These are phyloP conservation scores for Oropetium thomaeum DNA, from an alignment of 176 grass and related monocot species.

Conservation along the genomic window DNA sequence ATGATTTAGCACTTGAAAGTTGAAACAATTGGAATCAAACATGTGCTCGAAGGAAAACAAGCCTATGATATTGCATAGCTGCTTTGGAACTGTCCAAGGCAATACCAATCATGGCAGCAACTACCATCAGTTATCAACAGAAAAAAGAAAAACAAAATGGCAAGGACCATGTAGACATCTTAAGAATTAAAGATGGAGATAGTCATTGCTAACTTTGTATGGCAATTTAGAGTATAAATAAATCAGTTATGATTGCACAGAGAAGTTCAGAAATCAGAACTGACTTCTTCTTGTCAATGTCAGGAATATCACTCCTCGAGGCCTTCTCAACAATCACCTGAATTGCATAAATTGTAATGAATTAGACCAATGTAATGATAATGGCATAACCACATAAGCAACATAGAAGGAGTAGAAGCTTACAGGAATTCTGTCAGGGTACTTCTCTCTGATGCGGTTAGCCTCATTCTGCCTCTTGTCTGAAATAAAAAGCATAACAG, in stretches of 20 bases:
- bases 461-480: constrained; percentile 87
- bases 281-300: constrained; percentile 98
- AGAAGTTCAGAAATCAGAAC: constrained; percentile 25
- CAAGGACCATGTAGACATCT: neutral
- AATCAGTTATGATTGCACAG: neutral
- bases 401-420: constrained; percentile 3
- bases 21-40: neutral
- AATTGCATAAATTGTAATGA: constrained; percentile 12
- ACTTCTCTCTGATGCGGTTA: constrained; percentile 82
- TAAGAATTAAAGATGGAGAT: constrained; percentile 4
- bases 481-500: constrained; percentile 4
- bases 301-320: constrained; percentile 86
- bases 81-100: neutral
- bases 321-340: constrained; percentile 98
- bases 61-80: neutral
- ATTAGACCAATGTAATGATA: constrained; percentile 19
- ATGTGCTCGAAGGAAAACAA: neutral
- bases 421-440: constrained; percentile 86
- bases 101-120: neutral
- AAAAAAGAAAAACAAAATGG: neutral
- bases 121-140: neutral
- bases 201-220: neutral
- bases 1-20: neutral
- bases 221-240: neutral
- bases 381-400: neutral